These are phyloP conservation scores for Meripilus lineatus DNA, from an alignment of 1,284 basidiomycete genomes.

Conservation along the genomic window DNA sequence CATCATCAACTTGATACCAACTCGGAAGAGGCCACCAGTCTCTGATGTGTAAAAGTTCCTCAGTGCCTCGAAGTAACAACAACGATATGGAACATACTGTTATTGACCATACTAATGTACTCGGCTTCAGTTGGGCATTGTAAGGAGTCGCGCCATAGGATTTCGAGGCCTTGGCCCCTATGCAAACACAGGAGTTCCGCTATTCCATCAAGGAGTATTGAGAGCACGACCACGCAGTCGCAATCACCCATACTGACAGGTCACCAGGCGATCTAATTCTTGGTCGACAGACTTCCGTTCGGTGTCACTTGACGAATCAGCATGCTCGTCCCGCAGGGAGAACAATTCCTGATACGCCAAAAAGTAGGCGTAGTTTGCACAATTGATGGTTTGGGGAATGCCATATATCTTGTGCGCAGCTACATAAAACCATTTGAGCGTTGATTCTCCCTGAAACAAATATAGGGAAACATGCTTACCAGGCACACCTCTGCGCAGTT, in stretches of 20 bases:
- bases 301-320: constrained; percentile 9
- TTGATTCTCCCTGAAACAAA: constrained; percentile 2
- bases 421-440: constrained; percentile 18
- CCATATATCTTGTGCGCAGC: constrained; percentile 97
- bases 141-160: constrained; percentile 91
- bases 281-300: constrained; percentile 17
- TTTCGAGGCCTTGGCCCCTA: constrained; percentile 92
- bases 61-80: too few relatives aligned
- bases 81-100: too few relatives aligned
- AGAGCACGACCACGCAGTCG: too few relatives aligned
- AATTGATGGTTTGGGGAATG: constrained; percentile 95
- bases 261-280: constrained; percentile 68
- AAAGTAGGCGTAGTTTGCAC: constrained; percentile 97
- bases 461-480: constrained; percentile 39
- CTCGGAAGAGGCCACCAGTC: constrained; percentile 90
- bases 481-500: constrained; percentile 83
- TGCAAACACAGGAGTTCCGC: constrained; percentile 90
- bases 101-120: constrained; percentile 95
- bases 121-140: constrained; percentile 94
- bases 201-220: too few relatives aligned
- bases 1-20: constrained; percentile 97
- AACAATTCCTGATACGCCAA: constrained; percentile 79
- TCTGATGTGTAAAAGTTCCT: constrained; percentile 44
- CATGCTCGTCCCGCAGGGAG: constrained; percentile 41
- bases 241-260: constrained; percentile 39